Base-by-base conservation (phyloP, 1,284 basidiomycete species). In the Ustilago crameri region DNA sequence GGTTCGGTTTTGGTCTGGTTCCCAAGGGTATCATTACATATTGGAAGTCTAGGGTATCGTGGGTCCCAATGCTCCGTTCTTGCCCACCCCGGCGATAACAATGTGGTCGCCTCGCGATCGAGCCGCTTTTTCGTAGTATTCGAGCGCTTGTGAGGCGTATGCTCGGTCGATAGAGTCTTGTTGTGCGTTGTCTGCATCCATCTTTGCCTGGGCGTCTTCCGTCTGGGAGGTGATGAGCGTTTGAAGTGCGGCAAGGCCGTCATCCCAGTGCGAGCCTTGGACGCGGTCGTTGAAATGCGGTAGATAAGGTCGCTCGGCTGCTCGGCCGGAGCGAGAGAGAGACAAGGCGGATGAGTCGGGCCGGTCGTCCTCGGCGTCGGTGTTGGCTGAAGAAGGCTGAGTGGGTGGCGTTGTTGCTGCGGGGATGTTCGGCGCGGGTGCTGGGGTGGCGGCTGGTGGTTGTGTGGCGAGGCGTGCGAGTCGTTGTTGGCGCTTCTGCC, bases 231-330 rank as follows among this genome's bases (percentile, higher is more conserved):
- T 5, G 35, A 37, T 8, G 35, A 37, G 35, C 5, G 35, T 37
- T 14, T 37, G 35, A 38, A 47, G 44, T 18, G 32, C 20, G 0
- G 24, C 9, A 34, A 69, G 35, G n/a, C 43, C 5, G 15, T 52
- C 30, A 42, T 69, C 66, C 67, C 67, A 70, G 45, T 51, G 52
- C 2, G 61, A 56, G 46, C 38, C 49, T 38, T 56, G 48, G 37
- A 70, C 45, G 15, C 67, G 56, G 30, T 70, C 67, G 57, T 61
- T 70, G 44, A 64, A 70, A 53, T 63, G 61, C 1, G 61, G 23
- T 2, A 70, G 52, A 1, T 47, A 44, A 1, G 58, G 58, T 9
- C 48, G 47, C n/a, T 18, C 47, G 9, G 47, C 20, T 43, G 46
- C 32, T 37, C 40, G 41, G 23, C 20, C 9, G 1, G 41, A 12